Evolutionary conservation across 495 filamentous ascomycete species (phyloP).

Genomic region (Podospora australis): DNA sequence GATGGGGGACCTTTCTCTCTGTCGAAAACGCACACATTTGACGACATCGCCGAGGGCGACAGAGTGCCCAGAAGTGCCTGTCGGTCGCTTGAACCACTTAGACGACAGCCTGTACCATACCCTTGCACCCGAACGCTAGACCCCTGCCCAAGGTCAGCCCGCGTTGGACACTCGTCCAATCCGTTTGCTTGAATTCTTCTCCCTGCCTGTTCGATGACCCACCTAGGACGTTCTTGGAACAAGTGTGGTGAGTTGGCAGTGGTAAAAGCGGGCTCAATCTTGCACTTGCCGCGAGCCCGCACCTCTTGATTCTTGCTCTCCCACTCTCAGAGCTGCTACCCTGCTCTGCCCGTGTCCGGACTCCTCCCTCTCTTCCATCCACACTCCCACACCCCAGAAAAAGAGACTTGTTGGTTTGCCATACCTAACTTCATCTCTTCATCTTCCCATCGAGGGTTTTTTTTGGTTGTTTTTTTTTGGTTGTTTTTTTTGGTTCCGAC

Average conservation of each 20-base stretch:
- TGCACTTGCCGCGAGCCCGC: constrained; percentile 13
- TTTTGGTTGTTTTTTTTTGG: too few species aligned
- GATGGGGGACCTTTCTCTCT: too few species aligned
- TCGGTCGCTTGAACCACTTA: constrained; percentile 15
- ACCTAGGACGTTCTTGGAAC: constrained; percentile 26
- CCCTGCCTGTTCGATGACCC: constrained; percentile 18
- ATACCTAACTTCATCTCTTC: constrained; percentile 4
- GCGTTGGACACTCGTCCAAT: constrained; percentile 21
- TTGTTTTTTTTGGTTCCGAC: too few species aligned
- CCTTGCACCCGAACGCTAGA: constrained; percentile 19
- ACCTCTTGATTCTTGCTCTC: too few species aligned
- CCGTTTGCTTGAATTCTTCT: constrained; percentile 15
- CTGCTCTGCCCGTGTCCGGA: neutral
- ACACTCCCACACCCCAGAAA: constrained; percentile 3
- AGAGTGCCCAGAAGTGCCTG: constrained; percentile 2
- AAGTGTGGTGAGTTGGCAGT: constrained; percentile 30
- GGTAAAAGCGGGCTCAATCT: constrained; percentile 14
- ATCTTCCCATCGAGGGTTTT: too few species aligned
- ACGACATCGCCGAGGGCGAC: constrained; percentile 23
- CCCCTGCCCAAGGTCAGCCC: constrained; percentile 25
- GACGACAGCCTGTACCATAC: constrained; percentile 12
- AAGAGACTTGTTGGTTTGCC: too few species aligned
- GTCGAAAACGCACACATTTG: too few species aligned
- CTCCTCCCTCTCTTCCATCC: constrained; percentile 4
- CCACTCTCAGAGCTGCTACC: constrained; percentile 13